Evolutionary conservation across 768 basidiomycete species (phyloP).

Genomic region (Kwoniella botswanensis): DNA sequence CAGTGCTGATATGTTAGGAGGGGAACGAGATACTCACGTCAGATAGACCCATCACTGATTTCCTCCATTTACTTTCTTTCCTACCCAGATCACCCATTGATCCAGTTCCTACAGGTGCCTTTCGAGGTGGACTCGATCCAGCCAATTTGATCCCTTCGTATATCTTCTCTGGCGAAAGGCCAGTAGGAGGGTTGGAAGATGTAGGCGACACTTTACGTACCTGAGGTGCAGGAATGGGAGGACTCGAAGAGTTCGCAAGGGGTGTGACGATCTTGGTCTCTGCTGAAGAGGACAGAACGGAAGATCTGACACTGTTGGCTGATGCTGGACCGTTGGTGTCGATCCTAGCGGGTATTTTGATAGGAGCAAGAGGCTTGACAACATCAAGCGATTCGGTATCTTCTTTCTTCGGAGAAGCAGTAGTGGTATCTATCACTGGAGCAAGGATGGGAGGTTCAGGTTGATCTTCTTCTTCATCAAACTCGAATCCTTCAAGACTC

Average conservation of each 20-base stretch:
- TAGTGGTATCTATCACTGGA: not conserved
- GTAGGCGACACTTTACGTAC: not conserved
- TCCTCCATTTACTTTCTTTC: constrained; percentile 31
- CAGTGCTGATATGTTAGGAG: not conserved
- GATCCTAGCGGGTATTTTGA: constrained; percentile 22
- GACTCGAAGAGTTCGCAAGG: constrained; percentile 19
- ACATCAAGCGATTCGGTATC: constrained; percentile 26
- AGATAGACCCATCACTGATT: constrained; percentile 43
- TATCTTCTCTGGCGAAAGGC: constrained; percentile 7
- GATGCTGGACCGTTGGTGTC: constrained; percentile 9
- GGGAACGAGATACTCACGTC: constrained; percentile 32
- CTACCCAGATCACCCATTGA: constrained; percentile 24
- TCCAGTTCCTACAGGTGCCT: constrained; percentile 21
- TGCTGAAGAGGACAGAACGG: constrained; percentile 10
- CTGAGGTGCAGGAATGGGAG: constrained; percentile 5
- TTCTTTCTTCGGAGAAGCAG: constrained; percentile 20
- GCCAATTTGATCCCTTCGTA: constrained; percentile 21
- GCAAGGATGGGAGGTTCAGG: constrained; percentile 4
- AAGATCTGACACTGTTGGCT: constrained; percentile 11
- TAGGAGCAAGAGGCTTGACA: constrained; percentile 28
- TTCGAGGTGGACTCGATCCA: constrained; percentile 30
- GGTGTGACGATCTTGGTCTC: constrained; percentile 21
- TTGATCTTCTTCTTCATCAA: constrained; percentile 37
- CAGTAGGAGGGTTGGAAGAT: not conserved
- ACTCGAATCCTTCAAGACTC: constrained; percentile 41